These are phyloP conservation scores for Trichosporon coremiiforme DNA, from an alignment of 1,284 basidiomycete genomes.

Conservation along the genomic window DNA sequence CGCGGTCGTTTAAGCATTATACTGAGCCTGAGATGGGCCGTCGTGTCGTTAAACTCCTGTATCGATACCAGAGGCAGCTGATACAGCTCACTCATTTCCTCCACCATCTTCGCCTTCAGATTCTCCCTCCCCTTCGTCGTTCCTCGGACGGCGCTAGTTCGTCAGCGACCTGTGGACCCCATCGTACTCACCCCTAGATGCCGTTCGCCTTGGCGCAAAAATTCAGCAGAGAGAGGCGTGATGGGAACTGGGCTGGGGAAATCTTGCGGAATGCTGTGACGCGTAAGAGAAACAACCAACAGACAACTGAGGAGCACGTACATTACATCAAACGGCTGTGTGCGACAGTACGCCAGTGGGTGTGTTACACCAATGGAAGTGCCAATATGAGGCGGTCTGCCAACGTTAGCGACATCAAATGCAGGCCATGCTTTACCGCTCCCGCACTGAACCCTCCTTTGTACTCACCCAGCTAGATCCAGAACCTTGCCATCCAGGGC, in stretches of 20 bases:
- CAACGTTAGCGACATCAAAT: constrained; percentile 18
- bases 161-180: background rate
- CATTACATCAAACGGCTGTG: constrained; percentile 31
- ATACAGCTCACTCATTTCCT: background rate
- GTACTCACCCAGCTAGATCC: constrained; percentile 32
- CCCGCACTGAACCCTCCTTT: background rate
- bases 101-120: constrained; percentile 27
- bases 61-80: background rate
- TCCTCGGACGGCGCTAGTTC: constrained; percentile 29
- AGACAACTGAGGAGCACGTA: constrained; percentile 19
- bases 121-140: constrained; percentile 33
- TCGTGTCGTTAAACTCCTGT: background rate
- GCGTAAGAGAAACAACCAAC: background rate
- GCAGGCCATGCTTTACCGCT: constrained; percentile 14
- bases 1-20: constrained; percentile 5
- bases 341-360: constrained; percentile 29
- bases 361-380: constrained; percentile 34
- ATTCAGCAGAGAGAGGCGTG: constrained; percentile 31
- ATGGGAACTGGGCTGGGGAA: constrained; percentile 32
- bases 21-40: background rate
- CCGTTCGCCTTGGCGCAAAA: constrained; percentile 33
- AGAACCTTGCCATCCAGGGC: constrained; percentile 32
- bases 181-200: constrained; percentile 31
- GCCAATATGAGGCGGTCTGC: constrained; percentile 33
- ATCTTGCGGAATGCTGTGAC: constrained; percentile 29